Conservation (phyloP, 371 early-diverging fungal species). For the Lichtheimia hyalospora region DNA sequence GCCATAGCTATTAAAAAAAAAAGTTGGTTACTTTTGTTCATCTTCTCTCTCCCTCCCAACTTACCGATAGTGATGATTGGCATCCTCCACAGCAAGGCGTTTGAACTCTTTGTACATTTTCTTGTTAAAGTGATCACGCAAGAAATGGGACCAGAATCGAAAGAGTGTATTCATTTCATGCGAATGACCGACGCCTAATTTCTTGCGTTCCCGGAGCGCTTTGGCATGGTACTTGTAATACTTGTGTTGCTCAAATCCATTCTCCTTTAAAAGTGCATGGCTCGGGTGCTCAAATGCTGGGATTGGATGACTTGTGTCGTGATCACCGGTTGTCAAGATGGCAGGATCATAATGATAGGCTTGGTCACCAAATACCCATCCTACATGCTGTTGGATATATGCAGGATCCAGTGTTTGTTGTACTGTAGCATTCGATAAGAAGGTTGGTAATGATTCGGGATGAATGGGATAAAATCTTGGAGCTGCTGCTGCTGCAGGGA, state of each 20-base stretch:
- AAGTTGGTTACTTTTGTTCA: neutral
- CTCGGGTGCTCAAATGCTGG: constrained; percentile 90
- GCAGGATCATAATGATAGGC: constrained; percentile 42
- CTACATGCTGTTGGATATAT: constrained; percentile 72
- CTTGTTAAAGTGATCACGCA: constrained; percentile 92
- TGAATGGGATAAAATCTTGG: constrained; percentile 66
- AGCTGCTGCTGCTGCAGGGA: constrained; percentile 10
- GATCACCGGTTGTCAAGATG: constrained; percentile 23
- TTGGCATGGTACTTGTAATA: constrained; percentile 92
- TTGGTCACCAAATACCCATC: constrained; percentile 77
- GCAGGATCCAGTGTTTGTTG: constrained; percentile 9
- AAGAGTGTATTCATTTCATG: constrained; percentile 97
- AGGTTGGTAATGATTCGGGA: constrained; percentile 52
- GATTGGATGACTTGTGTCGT: constrained; percentile 61
- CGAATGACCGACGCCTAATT: constrained; percentile 85
- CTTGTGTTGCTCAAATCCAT: constrained; percentile 94
- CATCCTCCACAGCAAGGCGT: constrained; percentile 87
- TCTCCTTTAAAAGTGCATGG: constrained; percentile 90
- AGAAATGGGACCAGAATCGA: constrained; percentile 97
- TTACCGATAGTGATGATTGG: constrained; percentile 56
- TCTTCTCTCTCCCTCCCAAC: neutral
- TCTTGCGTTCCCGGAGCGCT: constrained; percentile 92
- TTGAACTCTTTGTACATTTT: constrained; percentile 93
- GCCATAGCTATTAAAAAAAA: constrained; percentile 84
- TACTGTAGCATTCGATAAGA: constrained; percentile 13